Conservation (phyloP, 495 filamentous ascomycete genomes). For the Stereocaulon alpinum region DNA sequence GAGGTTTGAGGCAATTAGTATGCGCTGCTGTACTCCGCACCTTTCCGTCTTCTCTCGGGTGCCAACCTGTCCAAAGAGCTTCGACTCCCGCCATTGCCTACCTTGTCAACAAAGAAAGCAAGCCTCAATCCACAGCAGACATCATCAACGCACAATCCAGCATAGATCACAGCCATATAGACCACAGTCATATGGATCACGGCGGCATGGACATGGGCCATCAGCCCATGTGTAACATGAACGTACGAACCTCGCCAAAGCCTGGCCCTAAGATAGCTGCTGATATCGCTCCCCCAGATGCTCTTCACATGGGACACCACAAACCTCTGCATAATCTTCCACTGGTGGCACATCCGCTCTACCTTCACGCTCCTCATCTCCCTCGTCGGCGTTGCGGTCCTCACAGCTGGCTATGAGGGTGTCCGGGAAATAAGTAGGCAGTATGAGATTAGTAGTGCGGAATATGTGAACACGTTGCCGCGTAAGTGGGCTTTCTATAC, state of each 20-base stretch:
- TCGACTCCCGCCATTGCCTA: too few relatives aligned
- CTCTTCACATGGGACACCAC: constrained; percentile 90
- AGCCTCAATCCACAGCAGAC: too few relatives aligned
- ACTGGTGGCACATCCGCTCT: constrained; percentile 71
- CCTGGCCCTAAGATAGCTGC: not conserved
- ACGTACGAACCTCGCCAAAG: constrained; percentile 41
- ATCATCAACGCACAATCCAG: too few relatives aligned
- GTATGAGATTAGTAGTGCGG: constrained; percentile 57
- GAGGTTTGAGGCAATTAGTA: too few relatives aligned
- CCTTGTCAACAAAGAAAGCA: too few relatives aligned
- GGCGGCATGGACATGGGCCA: constrained; percentile 44
- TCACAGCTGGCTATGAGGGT: constrained; percentile 85
- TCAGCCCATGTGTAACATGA: constrained; percentile 69
- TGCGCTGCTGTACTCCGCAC: too few relatives aligned
- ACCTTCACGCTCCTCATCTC: constrained; percentile 66
- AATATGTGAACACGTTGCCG: constrained; percentile 39
- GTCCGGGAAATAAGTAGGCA: constrained; percentile 63
- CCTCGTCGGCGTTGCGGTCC: constrained; percentile 65
- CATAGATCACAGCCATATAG: constrained; percentile 21
- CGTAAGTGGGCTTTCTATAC: constrained; percentile 39
- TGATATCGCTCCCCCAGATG: constrained; percentile 52
- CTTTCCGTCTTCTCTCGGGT: too few relatives aligned
- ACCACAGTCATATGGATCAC: constrained; percentile 44
- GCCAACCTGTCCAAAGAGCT: too few relatives aligned
- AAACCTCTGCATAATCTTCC: constrained; percentile 92